Evolutionary conservation across 164 flowering plant species (phyloP), one percentile per base, ranked within the genome.

Genomic region (Umbilicus rupestris): DNA sequence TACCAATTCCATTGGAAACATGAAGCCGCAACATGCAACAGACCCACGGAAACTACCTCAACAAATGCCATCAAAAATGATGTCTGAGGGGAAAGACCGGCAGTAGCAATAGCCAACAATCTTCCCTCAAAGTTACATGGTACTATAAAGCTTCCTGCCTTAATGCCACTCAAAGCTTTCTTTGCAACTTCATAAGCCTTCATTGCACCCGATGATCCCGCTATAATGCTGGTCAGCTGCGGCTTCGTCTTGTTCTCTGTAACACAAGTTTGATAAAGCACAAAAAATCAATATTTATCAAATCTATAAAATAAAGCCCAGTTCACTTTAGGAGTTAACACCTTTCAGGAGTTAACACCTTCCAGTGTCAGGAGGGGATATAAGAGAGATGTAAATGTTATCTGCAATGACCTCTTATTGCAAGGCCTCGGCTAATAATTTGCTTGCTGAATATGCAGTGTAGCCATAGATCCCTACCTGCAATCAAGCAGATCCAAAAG

Each of bases 301-400:
- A 35, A 39, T 42, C 57, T 60, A 24, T n/a, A 68, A 7, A 11
- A 7, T 42, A 64, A 39, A 37, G n/a, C 65, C 14, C 29, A 39
- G 3, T 12, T 29, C 11, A 3, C 3, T 8, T 63, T 4, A 1
- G 8, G 0, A 2, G 1, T 37, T 24, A 3, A 59, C 28, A 91
- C 99, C 97, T 89, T 17, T 92, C 99, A 37, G 97, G 97, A 73
- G 97, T n/a, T n/a, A n/a, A n/a, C n/a, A n/a, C n/a, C n/a, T n/a
- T n/a, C n/a, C 95, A 16, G 99, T 94, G 63, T 91, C 95, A 3
- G 97, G 96, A 66, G 99, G 99, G 69, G 83, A 94, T 69, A 91
- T 78, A 63, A 91, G 83, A n/a, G 95, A 81, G 50, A 94, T 79
- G 67, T 83, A 90, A 42, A 94, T 94, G 69, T 89, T 69, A 60